A percentile compares a stretch with the other conserved stretches of the same genome.
phyloP scores from a whole-genome alignment of 1,284 basidiomycete species.

The Xerocomus amazonicus region DNA sequence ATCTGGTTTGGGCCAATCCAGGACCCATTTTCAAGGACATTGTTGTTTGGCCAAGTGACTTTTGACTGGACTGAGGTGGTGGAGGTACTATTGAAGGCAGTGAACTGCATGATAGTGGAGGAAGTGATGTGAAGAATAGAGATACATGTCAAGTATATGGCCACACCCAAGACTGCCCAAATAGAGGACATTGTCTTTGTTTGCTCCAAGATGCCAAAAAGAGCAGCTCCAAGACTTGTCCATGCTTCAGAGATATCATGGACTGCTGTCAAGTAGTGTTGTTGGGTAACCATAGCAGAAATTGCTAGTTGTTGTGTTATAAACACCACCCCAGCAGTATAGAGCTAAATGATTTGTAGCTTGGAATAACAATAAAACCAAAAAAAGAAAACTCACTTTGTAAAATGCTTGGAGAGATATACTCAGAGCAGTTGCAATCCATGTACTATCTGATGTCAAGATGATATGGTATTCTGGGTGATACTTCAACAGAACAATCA shows the following conservation, averaged over 20 bases:
- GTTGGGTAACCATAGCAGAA: not conserved
- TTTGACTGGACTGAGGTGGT: not conserved
- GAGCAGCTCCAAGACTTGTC: slow-evolving; percentile 5
- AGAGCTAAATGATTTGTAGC: not conserved
- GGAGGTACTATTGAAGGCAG: slow-evolving; percentile 2
- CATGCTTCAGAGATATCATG: slow-evolving; percentile 12
- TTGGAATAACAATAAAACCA: not conserved
- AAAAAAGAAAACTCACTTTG: not conserved
- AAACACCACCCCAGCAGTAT: slow-evolving; percentile 11
- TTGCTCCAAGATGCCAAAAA: slow-evolving; percentile 3
- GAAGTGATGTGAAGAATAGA: slow-evolving; percentile 9
- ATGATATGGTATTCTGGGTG: slow-evolving; percentile 7
- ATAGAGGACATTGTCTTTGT: not conserved
- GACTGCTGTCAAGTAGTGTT: slow-evolving; percentile 5
- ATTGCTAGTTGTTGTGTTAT: slow-evolving; percentile 8
- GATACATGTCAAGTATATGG: slow-evolving; percentile 6
- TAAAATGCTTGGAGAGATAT: slow-evolving; percentile 8
- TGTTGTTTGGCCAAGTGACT: not conserved
- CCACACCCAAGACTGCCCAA: slow-evolving; percentile 7
- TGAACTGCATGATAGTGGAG: slow-evolving; percentile 15
- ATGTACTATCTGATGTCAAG: not conserved
- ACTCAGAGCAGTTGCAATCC: not conserved
- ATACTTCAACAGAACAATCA: not conserved
- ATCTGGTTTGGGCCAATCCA: not conserved
- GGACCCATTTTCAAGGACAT: not conserved